Base-by-base conservation (phyloP, 2,329 filamentous ascomycete species). In the Bipolaris zeicola region DNA sequence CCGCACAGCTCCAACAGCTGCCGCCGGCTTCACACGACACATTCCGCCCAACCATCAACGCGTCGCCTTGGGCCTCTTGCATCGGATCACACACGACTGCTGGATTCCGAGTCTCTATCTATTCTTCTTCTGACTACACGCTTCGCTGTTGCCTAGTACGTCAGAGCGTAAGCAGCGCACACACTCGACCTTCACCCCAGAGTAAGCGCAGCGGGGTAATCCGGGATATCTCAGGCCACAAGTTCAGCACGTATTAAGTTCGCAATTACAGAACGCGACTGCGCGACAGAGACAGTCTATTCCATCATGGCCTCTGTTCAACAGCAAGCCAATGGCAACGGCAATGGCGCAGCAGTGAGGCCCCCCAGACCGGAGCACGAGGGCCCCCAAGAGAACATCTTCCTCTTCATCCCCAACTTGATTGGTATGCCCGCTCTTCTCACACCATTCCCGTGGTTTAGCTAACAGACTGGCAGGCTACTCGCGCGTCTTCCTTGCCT, bases 401-500 rank as follows among this genome's bases (percentile, higher is more conserved):
- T 83, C 70, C 72, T 83, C 43, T 83, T 83, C 71, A 75, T 79
- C 22, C 81, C 81, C 13, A 83, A 83, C 65, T 58, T 82, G 60
- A 83, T 83, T 58, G 81, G 81, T 83, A 68, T 49, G 74, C 42
- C 34, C 18, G 38, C 42, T 43, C 26, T 43, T 22, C 10, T 46
- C 22, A 42, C 10, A 31, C 3, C 10, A 36, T 36, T 39, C 31
- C 28, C 5, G 45, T 2, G 33, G n/a, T 20, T 36, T 16, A 52
- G 44, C 62, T 69, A 28, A 69, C 60, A 51, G 5, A 14, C 43
- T 5, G 16, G 1, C 56, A 83, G 81, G 81, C 60, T 83, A 83
- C 70, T 75, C 73, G 44, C 80, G 81, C 53, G 77, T 83, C 65
- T 72, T 83, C 47, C 79, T 83, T 65, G 92, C 93, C 68, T 81